Base-by-base conservation (phyloP, 306 rosid genomes). In the Pyrus betulifolia region DNA sequence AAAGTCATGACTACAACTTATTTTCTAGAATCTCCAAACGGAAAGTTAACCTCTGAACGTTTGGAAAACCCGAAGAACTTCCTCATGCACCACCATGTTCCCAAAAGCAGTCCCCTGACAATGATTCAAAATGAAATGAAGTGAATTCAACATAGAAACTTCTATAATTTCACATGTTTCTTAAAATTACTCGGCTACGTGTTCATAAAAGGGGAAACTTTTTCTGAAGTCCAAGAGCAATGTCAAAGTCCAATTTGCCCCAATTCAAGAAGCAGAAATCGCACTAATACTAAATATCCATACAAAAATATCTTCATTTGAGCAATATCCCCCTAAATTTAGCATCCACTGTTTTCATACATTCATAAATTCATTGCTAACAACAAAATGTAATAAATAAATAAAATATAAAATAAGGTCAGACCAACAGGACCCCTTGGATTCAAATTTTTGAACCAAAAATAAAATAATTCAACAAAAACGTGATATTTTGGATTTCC, bases 101-200 rank as follows among this genome's bases (percentile, higher is more conserved):
- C 35, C 35, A 33, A 5, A 3, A 33, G 35, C 35, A 33, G 3
- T 33, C 82, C 35, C 35, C 3, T 33, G 7, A 33, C 35, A 33
- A 33, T 3, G 35, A 33, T 33, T 25, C 52, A 42, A 28, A 55
- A 18, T 25, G 22, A 65, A 65, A 52, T 52, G 35, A 67, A 5
- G 25, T 70, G 78, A 60, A 61, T 76, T 55, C 59, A 45, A 28
- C 61, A 38, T 57, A 62, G 35, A 69, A 82, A 38, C 45, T 17
- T 30, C 49, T 44, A 44, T 44, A 44, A 44, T 3, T 44, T 44
- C 49, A 44, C 49, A 44, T 78, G 11, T 63, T 21, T 77, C 74
- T 60, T 75, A 46, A 76, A 72, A 81, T 55, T 63, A 76, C 7
- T 14, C 5, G 5, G 31, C 31, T 30, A 30, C 4, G 31, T 30